Evolutionary conservation across 2,329 filamentous ascomycete species (phyloP).

Genomic region (Stemphylium beticola): DNA sequence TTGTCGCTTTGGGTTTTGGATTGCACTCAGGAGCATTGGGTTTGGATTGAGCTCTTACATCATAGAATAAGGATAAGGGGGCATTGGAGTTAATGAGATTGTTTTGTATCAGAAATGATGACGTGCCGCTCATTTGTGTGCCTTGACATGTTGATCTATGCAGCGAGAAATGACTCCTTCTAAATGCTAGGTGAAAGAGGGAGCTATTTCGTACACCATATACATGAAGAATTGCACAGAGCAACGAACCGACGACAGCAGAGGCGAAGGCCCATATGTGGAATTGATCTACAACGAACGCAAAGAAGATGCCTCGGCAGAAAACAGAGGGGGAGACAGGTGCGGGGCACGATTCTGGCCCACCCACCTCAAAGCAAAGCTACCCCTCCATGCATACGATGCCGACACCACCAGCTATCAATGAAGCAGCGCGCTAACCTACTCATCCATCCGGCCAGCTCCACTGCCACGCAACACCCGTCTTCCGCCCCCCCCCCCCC

Average conservation of each 20-base stretch:
- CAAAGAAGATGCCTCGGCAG: background rate
- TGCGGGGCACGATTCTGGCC: background rate
- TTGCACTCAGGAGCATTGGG: constrained; percentile 2
- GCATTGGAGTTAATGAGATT: background rate
- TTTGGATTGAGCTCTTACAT: background rate
- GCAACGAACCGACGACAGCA: no score
- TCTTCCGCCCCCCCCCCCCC: background rate
- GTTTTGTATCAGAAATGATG: background rate
- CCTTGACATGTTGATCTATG: no score
- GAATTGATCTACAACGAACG: no score
- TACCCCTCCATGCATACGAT: constrained; percentile 9
- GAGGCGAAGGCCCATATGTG: no score
- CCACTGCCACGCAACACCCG: background rate
- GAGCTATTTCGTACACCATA: no score
- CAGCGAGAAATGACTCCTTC: no score
- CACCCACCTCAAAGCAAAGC: background rate
- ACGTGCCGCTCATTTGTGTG: no score
- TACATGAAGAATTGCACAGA: no score
- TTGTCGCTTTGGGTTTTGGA: background rate
- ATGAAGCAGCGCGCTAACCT: no score
- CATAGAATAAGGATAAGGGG: background rate
- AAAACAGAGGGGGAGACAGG: background rate
- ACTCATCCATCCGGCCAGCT: background rate
- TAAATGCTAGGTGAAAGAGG: no score
- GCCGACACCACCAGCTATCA: background rate